Conservation (phyloP, 495 filamentous ascomycete species). For the Sabuloglossum arenarium region DNA sequence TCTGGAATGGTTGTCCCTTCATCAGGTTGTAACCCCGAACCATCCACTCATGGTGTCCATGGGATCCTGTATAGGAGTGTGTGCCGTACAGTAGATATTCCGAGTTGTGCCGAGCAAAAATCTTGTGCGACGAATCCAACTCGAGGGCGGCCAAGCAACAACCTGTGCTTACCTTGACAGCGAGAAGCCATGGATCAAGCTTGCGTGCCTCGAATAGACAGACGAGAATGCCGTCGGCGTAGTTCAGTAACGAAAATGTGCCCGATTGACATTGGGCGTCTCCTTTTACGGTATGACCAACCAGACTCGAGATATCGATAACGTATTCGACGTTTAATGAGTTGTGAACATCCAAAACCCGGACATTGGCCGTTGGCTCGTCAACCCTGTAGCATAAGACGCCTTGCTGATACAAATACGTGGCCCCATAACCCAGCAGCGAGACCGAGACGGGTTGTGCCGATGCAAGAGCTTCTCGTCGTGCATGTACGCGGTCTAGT, state of each 20-base stretch:
- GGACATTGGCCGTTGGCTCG: conserved; percentile 26
- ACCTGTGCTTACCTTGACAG: conserved; percentile 24
- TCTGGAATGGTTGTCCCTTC: conserved; percentile 14
- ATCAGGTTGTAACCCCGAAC: conserved; percentile 31
- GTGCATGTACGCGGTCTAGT: conserved; percentile 35
- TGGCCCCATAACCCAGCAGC: conserved; percentile 34
- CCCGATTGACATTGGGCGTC: conserved; percentile 14
- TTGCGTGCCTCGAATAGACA: conserved; percentile 25
- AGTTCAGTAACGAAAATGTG: conserved; percentile 38
- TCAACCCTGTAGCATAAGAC: conserved; percentile 35
- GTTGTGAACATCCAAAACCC: conserved; percentile 39
- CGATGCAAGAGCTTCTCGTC: conserved; percentile 37
- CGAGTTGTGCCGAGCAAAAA: conserved; percentile 49
- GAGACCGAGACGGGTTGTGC: conserved; percentile 40
- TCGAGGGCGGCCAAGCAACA: conserved; percentile 20
- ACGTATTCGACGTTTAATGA: conserved; percentile 31
- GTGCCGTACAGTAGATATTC: conserved; percentile 48
- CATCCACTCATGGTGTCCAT: conserved; percentile 38
- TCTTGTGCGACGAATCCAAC: conserved; percentile 27
- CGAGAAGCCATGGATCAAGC: conserved; percentile 31
- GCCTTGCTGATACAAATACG: conserved; percentile 42
- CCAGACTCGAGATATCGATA: conserved; percentile 29
- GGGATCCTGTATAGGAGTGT: conserved; percentile 26
- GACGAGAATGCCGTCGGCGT: conserved; percentile 37
- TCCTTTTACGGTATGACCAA: conserved; percentile 15